Percentiles rank a stretch among this genome's conserved stretches.
These are phyloP conservation scores for Penicillium steckii DNA, from an alignment of 495 filamentous ascomycete species.

Conservation along the genomic window DNA sequence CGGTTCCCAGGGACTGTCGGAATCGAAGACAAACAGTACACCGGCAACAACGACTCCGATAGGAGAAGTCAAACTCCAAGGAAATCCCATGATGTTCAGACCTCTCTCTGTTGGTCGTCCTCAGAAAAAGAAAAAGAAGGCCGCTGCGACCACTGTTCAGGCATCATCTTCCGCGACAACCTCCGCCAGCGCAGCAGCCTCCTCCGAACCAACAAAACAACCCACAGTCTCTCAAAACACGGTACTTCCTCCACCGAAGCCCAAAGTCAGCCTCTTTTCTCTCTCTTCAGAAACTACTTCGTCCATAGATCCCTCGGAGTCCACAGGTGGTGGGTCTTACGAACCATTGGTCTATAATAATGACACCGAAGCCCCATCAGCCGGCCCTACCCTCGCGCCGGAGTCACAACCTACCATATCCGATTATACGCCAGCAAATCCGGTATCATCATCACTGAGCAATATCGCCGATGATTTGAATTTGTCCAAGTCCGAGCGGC, in stretches of 20 bases:
- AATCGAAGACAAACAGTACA: slow-evolving; percentile 1
- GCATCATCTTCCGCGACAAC: slow-evolving; percentile 13
- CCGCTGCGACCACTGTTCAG: slow-evolving; percentile 12
- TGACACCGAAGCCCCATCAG: slow-evolving; percentile 23
- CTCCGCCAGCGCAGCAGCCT: slow-evolving; percentile 11
- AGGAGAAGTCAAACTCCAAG: slow-evolving; percentile 64
- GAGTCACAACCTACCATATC: slow-evolving; percentile 11
- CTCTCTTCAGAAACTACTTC: slow-evolving; percentile 31
- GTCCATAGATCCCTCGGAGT: not conserved
- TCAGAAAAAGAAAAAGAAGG: slow-evolving; percentile 62
- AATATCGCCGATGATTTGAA: slow-evolving; percentile 71
- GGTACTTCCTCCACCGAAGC: slow-evolving; percentile 34
- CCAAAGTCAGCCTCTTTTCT: slow-evolving; percentile 65
- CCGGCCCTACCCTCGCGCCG: slow-evolving; percentile 19
- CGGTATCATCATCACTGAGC: slow-evolving; percentile 42
- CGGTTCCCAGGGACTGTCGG: slow-evolving; percentile 16
- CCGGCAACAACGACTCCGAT: slow-evolving; percentile 25
- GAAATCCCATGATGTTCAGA: slow-evolving; percentile 83
- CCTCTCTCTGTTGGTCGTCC: slow-evolving; percentile 77
- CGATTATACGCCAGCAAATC: slow-evolving; percentile 17
- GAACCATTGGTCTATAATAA: slow-evolving; percentile 52
- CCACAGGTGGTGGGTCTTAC: slow-evolving; percentile 29
- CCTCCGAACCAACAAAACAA: not conserved
- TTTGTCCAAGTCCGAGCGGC: slow-evolving; percentile 67
- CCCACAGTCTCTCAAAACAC: slow-evolving; percentile 9